Evolutionary conservation across 306 rosid species (phyloP), one percentile per base, ranked within the genome.

Genomic region (Medicago arabica): DNA sequence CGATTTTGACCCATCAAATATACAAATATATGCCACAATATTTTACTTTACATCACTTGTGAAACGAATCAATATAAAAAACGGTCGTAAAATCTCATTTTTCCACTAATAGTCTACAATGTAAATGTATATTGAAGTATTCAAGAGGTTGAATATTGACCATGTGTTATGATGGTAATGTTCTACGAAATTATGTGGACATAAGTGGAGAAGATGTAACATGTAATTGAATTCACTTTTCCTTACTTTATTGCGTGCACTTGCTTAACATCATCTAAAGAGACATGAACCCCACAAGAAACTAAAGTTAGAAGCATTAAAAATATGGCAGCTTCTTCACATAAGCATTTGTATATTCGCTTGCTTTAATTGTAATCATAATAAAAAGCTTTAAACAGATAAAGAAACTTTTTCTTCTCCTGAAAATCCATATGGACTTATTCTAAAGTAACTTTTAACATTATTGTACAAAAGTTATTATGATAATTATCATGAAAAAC

Each of bases 121-220:
- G 31, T 28, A 28, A 3, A 28, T 28, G 3, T 54, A 55, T 60
- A 68, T 61, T 23, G 66, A 39, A 39, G 40, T 19, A 4, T 61
- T 62, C 50, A 72, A 67, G 62, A 23, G 72, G 40, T 61, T 67
- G 72, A 72, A 55, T 68, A 63, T 68, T 54, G 70, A 72, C 55
- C 59, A 40, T 19, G 61, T 53, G 46, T 2, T 19, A 1, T 19
- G 61, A 55, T 18, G 12, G 71, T 65, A 72, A 17, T 41, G 15
- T 11, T 3, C 39, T 74, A 23, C 34, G 57, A 79, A 79, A 83
- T 51, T 75, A 58, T 78, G 72, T 69, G 75, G 83, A 77, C 75
- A 67, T 10, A 59, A 28, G 31, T 28, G 31, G 4, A 28, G 31
- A 28, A 41, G 59, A 65, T 34, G 71, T 38, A 61, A 10, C 40